Base-by-base conservation (phyloP, 1,284 basidiomycete genomes). In the Ceratobasidium sp. region DNA sequence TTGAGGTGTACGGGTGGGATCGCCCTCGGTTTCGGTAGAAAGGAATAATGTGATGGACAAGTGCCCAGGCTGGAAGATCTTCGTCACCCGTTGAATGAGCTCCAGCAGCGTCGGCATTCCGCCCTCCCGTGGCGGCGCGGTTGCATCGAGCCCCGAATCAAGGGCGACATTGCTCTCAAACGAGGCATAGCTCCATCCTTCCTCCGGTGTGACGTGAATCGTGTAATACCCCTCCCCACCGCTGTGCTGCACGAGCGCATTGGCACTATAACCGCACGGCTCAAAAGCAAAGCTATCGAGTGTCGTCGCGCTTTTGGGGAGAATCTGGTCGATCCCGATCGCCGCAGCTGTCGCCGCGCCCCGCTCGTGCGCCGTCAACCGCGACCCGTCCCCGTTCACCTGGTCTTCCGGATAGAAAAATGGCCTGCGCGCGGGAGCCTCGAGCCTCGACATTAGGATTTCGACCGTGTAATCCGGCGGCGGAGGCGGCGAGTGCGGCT, bases 91-190 rank as follows among this genome's bases (percentile, higher is more conserved):
- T 75, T 90, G 89, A 74, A 99, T 89, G 74, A 99, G 89, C 19
- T 91, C 89, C 77, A 89, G 86, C 64, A 98, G 84, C 82, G 94
- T 91, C 33, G 94, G 92, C 56, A 93, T 88, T 71, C 82, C 81
- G 53, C 66, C 73, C 19, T 66, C 50, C 31, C 83, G 48, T 80
- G 31, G 87, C 85, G 67, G 75, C 77, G 75, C 33, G 6, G 15
- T 29, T 3, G 54, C 15, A n/a, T 62, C 45, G n/a, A 72, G 57
- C 14, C 69, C 69, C 77, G 78, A 59, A 45, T 83, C 83, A 27
- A 97, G 87, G 2, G 95, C 94, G n/a, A 99, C 90, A 83, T 99
- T 99, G 84, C 96, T 98, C 84, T 99, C 98, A 85, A 99, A 99
- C 79, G 93, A 95, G 64, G 98, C 98, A 83, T 98, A 99, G 62